Evolutionary conservation across 108 stramenopile genomes (phyloP).

Genomic region (Nannochloropsis oceanica): DNA sequence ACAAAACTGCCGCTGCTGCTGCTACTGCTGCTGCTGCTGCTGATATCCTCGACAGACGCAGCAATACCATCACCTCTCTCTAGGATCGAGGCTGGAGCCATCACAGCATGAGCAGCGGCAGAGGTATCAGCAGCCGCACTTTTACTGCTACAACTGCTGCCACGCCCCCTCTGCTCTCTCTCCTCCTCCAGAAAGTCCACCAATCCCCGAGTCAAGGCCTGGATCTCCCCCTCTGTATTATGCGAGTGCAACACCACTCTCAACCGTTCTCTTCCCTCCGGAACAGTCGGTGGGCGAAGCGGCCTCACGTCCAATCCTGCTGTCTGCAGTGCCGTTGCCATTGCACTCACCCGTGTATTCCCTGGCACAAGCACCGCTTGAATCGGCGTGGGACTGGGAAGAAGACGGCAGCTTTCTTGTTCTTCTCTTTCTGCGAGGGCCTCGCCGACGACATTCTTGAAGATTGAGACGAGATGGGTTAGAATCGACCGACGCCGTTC

Average conservation of each 20-base stretch:
- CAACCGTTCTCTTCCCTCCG: constrained; percentile 73
- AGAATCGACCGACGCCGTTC: constrained; percentile 41
- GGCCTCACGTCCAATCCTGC: constrained; percentile 62
- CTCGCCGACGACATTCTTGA: neutral
- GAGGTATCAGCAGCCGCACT: too few relatives aligned
- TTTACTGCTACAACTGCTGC: too few relatives aligned
- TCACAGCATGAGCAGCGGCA: too few relatives aligned
- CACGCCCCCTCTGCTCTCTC: too few relatives aligned
- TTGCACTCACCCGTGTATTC: constrained; percentile 46
- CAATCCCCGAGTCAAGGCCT: neutral
- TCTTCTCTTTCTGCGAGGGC: neutral
- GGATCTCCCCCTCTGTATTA: constrained; percentile 58
- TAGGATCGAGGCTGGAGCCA: too few relatives aligned
- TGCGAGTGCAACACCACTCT: constrained; percentile 74
- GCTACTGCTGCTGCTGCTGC: too few relatives aligned
- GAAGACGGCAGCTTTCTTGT: constrained; percentile 1
- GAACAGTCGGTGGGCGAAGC: constrained; percentile 81
- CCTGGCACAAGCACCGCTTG: constrained; percentile 83
- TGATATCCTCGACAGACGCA: too few relatives aligned
- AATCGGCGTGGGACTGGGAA: constrained; percentile 67
- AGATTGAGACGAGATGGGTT: constrained; percentile 7
- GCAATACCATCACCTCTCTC: too few relatives aligned
- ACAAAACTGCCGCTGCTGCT: too few relatives aligned
- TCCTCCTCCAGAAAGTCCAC: neutral
- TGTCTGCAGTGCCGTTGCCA: constrained; percentile 44